phyloP scores from a whole-genome alignment of 2,329 filamentous ascomycete genomes.

The Sporothrix schenckii region DNA sequence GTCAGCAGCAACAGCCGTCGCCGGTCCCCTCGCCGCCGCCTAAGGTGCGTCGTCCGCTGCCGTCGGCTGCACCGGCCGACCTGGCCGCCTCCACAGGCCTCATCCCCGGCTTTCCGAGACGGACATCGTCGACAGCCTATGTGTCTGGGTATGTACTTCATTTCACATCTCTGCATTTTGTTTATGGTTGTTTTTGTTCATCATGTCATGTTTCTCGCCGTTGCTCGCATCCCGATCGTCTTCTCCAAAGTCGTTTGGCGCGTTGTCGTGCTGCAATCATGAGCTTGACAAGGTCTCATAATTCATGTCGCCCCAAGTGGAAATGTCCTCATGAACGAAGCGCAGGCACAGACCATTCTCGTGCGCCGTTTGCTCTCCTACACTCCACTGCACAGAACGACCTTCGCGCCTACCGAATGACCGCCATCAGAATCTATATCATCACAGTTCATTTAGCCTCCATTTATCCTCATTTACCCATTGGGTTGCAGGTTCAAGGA shows the following conservation, averaged over 20 bases:
- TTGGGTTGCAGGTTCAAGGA: neutral
- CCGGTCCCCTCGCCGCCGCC: slow-evolving; percentile 17
- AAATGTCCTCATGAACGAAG: neutral
- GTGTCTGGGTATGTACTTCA: slow-evolving; percentile 15
- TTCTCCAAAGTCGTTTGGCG: slow-evolving; percentile 1
- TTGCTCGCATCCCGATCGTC: neutral
- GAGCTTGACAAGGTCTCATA: neutral
- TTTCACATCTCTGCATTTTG: neutral
- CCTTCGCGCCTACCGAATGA: slow-evolving; percentile 3
- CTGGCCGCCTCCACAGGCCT: neutral
- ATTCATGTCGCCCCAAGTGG: neutral
- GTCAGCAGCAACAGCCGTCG: neutral
- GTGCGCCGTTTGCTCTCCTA: neutral
- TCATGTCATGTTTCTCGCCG: neutral
- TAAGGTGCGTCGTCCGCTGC: slow-evolving; percentile 16
- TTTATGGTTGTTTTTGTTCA: neutral
- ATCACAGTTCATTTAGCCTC: neutral
- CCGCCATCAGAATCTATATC: neutral
- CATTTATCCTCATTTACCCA: neutral
- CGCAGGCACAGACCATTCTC: neutral
- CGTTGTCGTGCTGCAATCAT: slow-evolving; percentile 19
- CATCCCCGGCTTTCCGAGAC: neutral
- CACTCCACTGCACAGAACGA: neutral
- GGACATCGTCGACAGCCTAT: neutral
- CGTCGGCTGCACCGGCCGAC: slow-evolving; percentile 21